Percentiles rank a stretch among this genome's conserved stretches.
Conservation (phyloP, 495 filamentous ascomycete genomes). For the Oidiodendron maius region DNA sequence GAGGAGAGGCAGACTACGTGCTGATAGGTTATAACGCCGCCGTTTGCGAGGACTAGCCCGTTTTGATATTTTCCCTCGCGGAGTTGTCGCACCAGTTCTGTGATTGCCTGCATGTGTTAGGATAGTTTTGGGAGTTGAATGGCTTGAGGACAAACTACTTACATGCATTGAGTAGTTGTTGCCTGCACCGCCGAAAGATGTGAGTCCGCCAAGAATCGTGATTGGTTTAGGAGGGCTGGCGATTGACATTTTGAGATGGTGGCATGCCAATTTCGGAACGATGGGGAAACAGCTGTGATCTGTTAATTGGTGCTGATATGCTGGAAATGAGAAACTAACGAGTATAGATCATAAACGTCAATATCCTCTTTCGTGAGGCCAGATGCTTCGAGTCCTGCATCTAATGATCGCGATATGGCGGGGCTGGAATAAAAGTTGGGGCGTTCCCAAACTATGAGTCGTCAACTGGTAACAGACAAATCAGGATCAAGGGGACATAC, state of each 20-base stretch:
- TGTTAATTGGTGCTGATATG: constrained; percentile 1
- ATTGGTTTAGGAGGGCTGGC: constrained; percentile 35
- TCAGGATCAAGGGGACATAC: constrained; percentile 23
- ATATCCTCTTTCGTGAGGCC: constrained; percentile 34
- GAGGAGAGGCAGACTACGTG: constrained; percentile 44
- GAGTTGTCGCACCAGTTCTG: constrained; percentile 40
- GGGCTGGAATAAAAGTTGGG: constrained; percentile 43
- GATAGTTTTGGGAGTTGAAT: neutral
- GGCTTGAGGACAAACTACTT: constrained; percentile 1
- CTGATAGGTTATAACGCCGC: constrained; percentile 48
- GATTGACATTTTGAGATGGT: constrained; percentile 43
- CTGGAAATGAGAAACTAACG: constrained; percentile 22
- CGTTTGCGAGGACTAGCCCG: constrained; percentile 50
- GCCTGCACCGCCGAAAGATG: constrained; percentile 53
- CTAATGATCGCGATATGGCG: constrained; percentile 44
- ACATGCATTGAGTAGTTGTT: constrained; percentile 60
- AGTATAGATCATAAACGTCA: constrained; percentile 51
- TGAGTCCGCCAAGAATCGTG: constrained; percentile 49
- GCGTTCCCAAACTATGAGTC: constrained; percentile 44
- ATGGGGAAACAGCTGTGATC: constrained; percentile 46
- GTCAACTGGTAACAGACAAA: too few species aligned
- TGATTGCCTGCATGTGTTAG: constrained; percentile 32
- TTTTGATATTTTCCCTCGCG: constrained; percentile 31
- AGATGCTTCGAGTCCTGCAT: constrained; percentile 32
- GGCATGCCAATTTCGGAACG: constrained; percentile 50